phyloP scores from a whole-genome alignment of 1,139 yeast species.

The Debaryomyces subglobosus region DNA sequence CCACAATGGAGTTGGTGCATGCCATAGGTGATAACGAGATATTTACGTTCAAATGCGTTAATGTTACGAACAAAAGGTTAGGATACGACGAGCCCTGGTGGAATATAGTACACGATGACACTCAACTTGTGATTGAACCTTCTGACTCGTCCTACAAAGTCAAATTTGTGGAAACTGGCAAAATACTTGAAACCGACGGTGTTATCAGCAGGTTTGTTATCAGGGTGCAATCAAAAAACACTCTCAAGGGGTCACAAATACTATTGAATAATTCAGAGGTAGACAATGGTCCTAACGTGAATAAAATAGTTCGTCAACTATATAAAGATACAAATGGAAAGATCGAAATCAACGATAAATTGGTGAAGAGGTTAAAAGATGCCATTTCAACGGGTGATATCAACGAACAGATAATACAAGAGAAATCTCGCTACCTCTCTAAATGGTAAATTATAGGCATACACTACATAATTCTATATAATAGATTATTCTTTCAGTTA shows the following conservation, averaged over 20 bases:
- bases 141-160: not conserved
- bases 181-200: not conserved
- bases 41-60: conserved; percentile 6
- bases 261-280: not conserved
- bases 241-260: conserved; percentile 9
- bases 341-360: conserved; percentile 10
- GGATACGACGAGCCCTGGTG: conserved; percentile 7
- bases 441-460: conserved; percentile 7
- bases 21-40: conserved; percentile 12
- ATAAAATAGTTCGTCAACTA: conserved; percentile 10
- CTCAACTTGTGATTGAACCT: conserved; percentile 1
- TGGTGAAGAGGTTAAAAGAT: conserved; percentile 11
- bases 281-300: conserved; percentile 8
- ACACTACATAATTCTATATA: not conserved
- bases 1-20: conserved; percentile 2
- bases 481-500: not conserved
- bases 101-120: conserved; percentile 3
- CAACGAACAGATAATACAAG: conserved; percentile 15
- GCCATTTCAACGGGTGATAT: conserved; percentile 13
- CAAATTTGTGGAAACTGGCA: not conserved
- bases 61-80: not conserved
- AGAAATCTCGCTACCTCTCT: conserved; percentile 12
- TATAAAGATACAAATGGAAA: conserved; percentile 16
- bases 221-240: conserved; percentile 11
- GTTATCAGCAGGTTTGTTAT: conserved; percentile 7